Evolutionary conservation across 768 basidiomycete species (phyloP), one percentile per base, ranked within the genome.

Genomic region (Leucosporidium scottii): DNA sequence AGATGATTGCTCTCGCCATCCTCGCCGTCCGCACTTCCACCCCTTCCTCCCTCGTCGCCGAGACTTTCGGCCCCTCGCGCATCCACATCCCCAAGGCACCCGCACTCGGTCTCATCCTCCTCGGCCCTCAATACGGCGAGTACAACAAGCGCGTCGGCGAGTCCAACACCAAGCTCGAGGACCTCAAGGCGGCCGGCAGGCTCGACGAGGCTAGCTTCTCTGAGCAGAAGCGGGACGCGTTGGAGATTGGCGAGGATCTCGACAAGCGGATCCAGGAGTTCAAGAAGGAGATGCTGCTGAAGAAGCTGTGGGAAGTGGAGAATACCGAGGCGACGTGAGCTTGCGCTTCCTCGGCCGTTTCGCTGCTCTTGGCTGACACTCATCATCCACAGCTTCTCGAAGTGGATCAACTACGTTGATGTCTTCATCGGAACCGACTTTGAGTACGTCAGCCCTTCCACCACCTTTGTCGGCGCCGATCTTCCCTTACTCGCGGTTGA

Each of bases 31-130:
- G 94, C 66, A 90, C 90, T 7, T 81, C 81, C 5, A 88, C 90
- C 0, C 90, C 93, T 1, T 77, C 85, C 20, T 80, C 84, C 5
- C 78, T 97, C 56, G 85, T 98, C 55, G 74, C 76, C 18, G 78
- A 79, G 87, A 90, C 82, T 21, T 98, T 89, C 74, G 87, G 87
- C 2, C 86, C 88, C 5, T 83, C 85, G 21, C 80, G 81, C 50
- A 89, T 93, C 47, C 85, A 90, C 75, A 84, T 97, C 27, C 96
- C 96, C 23, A 97, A 94, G 80, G 94, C 97, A 81, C 96, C 96
- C 18, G 88, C 93, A 3, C 83, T 99, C 23, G 96, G 96, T 18
- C 83, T 99, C 7, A 81, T 99, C 28, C 85, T 99, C 30, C 92
- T 98, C 79, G 77, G 79, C 55, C 81, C 81, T 3, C 76, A 78